phyloP scores from a whole-genome alignment of 139 green algal genomes.

The Pseudopediastrum boryanum region DNA sequence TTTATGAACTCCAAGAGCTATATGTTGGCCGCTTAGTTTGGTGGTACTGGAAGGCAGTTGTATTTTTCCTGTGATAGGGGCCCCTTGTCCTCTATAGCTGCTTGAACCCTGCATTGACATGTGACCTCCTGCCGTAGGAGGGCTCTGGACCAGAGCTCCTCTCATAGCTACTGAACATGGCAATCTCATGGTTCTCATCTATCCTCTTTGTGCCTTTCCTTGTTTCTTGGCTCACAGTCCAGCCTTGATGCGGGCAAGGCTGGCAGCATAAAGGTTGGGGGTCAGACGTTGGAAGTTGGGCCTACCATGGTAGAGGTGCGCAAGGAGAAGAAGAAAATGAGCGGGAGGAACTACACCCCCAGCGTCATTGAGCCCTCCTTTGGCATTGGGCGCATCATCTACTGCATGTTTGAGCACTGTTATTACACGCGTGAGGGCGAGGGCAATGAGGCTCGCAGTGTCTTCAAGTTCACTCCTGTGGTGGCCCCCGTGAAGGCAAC shows the following conservation, averaged over 20 bases:
- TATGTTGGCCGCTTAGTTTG: too few relatives aligned
- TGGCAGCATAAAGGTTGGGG: neutral
- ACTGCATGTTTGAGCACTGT: constrained; percentile 98
- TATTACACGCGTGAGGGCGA: constrained; percentile 86
- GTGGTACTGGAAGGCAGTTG: too few relatives aligned
- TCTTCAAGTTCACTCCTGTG: constrained; percentile 88
- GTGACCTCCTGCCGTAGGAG: too few relatives aligned
- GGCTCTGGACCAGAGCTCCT: too few relatives aligned
- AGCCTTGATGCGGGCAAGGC: neutral
- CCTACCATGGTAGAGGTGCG: constrained; percentile 74
- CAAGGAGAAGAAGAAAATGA: constrained; percentile 42
- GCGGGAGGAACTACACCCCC: constrained; percentile 84
- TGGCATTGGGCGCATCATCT: constrained; percentile 98
- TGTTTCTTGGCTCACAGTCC: neutral
- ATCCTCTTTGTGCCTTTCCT: neutral
- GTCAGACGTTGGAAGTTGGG: constrained; percentile 31
- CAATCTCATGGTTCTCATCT: too few relatives aligned
- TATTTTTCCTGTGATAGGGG: too few relatives aligned
- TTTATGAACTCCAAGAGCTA: too few relatives aligned
- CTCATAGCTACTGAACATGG: too few relatives aligned
- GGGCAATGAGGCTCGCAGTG: neutral
- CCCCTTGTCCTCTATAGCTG: too few relatives aligned
- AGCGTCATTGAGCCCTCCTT: constrained; percentile 99
- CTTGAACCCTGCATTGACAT: too few relatives aligned
- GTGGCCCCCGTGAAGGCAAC: constrained; percentile 97